Conservation (phyloP, 305 asterid species). For the Fraxinus sp. region DNA sequence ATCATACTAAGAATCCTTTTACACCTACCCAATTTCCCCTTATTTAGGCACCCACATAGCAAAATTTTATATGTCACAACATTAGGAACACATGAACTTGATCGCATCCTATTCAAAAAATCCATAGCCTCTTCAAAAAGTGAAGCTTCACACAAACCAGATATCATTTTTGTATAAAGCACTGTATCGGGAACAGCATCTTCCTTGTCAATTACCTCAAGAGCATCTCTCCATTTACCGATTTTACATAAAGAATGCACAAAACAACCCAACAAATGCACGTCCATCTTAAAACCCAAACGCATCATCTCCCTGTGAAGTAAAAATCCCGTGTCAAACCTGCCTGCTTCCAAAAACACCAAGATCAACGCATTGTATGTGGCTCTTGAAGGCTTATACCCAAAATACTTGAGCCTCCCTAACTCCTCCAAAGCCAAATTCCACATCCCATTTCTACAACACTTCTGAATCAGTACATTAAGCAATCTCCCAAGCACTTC, state of each 20-base stretch:
- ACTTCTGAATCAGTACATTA: constrained; percentile 70
- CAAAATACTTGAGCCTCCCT: constrained; percentile 79
- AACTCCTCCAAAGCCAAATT: constrained; percentile 84
- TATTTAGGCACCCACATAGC: constrained; percentile 80
- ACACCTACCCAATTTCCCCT: constrained; percentile 78
- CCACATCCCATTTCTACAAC: constrained; percentile 79
- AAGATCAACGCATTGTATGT: constrained; percentile 69
- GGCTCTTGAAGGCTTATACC: constrained; percentile 64
- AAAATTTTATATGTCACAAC: constrained; percentile 64
- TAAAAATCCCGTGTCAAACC: constrained; percentile 63
- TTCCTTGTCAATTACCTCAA: constrained; percentile 73
- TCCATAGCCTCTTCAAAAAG: constrained; percentile 93
- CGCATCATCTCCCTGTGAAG: constrained; percentile 74
- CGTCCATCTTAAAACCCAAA: constrained; percentile 68
- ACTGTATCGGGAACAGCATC: constrained; percentile 70
- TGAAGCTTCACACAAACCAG: constrained; percentile 86
- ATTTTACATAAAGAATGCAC: constrained; percentile 62
- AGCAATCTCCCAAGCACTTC: constrained; percentile 74
- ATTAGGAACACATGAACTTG: constrained; percentile 79
- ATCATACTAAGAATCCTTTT: constrained; percentile 81
- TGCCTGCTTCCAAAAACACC: constrained; percentile 68
- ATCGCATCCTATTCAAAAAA: constrained; percentile 70
- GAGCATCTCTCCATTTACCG: constrained; percentile 84
- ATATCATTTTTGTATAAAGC: constrained; percentile 75
- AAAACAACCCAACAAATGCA: constrained; percentile 57